phyloP scores from a whole-genome alignment of 257 asterid genomes.

The Primulina tabacum region DNA sequence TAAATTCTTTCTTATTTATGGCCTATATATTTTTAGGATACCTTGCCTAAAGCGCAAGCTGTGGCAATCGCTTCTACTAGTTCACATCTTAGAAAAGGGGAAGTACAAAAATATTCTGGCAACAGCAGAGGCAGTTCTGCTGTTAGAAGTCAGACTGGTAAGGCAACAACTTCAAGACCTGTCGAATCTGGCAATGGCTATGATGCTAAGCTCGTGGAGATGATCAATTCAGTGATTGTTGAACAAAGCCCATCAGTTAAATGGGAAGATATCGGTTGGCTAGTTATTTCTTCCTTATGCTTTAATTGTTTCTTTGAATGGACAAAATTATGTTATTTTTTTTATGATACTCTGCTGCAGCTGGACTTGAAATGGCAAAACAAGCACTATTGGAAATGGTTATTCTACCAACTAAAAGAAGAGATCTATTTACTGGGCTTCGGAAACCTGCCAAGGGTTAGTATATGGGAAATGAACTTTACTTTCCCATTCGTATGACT shows the following conservation, averaged over 20 bases:
- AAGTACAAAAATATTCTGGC: conserved; percentile 42
- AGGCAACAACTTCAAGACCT: conserved; percentile 37
- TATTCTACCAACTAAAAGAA: conserved; percentile 87
- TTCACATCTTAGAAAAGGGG: conserved; percentile 50
- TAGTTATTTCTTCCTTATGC: conserved; percentile 13
- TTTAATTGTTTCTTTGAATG: not conserved
- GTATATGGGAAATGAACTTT: conserved; percentile 20
- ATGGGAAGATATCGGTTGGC: conserved; percentile 98
- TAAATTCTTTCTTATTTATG: conserved; percentile 10
- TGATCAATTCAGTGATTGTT: conserved; percentile 86
- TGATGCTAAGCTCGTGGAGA: conserved; percentile 80
- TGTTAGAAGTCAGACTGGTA: conserved; percentile 40
- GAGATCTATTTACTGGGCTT: conserved; percentile 94
- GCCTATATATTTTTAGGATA: conserved; percentile 40
- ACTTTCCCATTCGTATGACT: conserved; percentile 11
- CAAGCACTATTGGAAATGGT: conserved; percentile 96
- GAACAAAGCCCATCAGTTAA: conserved; percentile 92
- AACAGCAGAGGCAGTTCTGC: conserved; percentile 32
- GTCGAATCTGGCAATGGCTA: conserved; percentile 52
- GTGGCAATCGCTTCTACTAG: conserved; percentile 37
- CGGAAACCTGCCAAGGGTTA: conserved; percentile 95
- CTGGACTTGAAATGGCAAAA: conserved; percentile 98
- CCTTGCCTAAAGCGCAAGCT: conserved; percentile 45
- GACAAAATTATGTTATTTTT: conserved; percentile 18
- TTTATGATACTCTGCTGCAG: conserved; percentile 41